Conservation (phyloP, 768 basidiomycete genomes). For the Agaricus sinodeliciosus region DNA sequence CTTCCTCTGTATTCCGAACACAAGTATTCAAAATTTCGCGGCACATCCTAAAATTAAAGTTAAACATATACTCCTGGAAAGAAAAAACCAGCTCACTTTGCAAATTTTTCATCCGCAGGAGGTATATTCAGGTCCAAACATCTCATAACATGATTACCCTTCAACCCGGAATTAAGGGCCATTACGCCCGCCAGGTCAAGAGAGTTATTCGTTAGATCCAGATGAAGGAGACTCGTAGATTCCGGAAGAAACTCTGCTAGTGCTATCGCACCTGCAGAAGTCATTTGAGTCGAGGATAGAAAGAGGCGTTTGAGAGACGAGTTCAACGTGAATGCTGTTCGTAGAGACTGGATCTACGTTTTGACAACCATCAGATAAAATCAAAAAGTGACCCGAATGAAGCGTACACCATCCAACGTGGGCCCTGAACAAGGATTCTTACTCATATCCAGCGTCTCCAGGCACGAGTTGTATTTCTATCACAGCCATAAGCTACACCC, state of each 20-base stretch:
- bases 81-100: slow-evolving; percentile 35
- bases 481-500: background rate
- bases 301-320: slow-evolving; percentile 88
- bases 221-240: slow-evolving; percentile 77
- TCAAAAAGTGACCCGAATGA: too few relatives aligned
- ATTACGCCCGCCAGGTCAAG: slow-evolving; percentile 89
- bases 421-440: slow-evolving; percentile 93
- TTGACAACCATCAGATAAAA: background rate
- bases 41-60: slow-evolving; percentile 50
- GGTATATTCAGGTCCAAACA: slow-evolving; percentile 94
- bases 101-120: slow-evolving; percentile 74
- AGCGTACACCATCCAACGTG: slow-evolving; percentile 78
- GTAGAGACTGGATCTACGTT: slow-evolving; percentile 70
- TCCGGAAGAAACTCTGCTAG: slow-evolving; percentile 96
- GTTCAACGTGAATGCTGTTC: slow-evolving; percentile 91
- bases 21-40: slow-evolving; percentile 88
- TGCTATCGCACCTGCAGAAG: slow-evolving; percentile 83
- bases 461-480: slow-evolving; percentile 89
- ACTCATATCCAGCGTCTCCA: slow-evolving; percentile 92
- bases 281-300: slow-evolving; percentile 76
- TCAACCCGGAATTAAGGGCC: slow-evolving; percentile 83
- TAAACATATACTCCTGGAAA: slow-evolving; percentile 7
- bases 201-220: slow-evolving; percentile 81
- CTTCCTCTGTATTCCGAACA: slow-evolving; percentile 90
- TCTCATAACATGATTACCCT: slow-evolving; percentile 78